Evolutionary conservation across 2,329 filamentous ascomycete genomes (phyloP).

Genomic region (Aspergillus luchuensis): DNA sequence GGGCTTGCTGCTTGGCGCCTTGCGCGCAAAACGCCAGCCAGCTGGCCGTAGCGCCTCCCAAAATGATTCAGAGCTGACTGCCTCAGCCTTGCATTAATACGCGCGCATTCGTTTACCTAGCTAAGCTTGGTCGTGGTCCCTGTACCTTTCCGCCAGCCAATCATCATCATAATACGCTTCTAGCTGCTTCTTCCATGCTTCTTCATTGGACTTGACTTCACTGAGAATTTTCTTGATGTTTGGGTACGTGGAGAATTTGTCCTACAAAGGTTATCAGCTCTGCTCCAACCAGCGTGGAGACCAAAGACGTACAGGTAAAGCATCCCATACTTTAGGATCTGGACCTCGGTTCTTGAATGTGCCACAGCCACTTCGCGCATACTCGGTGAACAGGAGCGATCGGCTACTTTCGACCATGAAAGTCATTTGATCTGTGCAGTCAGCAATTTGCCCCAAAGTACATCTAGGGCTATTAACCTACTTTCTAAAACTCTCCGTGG

Average conservation of each 20-base stretch:
- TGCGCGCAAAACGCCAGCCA: too few relatives aligned
- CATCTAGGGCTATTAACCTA: too few relatives aligned
- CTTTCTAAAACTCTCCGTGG: conserved; percentile 46
- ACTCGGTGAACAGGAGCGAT: conserved; percentile 32
- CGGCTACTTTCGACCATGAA: conserved; percentile 35
- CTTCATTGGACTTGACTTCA: conserved; percentile 29
- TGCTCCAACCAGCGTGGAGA: neutral
- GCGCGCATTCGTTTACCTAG: neutral
- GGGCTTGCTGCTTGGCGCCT: too few relatives aligned
- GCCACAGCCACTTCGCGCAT: conserved; percentile 29
- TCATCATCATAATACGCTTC: conserved; percentile 29
- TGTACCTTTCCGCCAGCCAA: conserved; percentile 18
- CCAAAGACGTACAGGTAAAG: conserved; percentile 24
- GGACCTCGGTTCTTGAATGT: conserved; percentile 31
- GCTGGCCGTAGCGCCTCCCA: too few relatives aligned
- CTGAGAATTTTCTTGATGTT: conserved; percentile 31
- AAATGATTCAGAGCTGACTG: too few relatives aligned
- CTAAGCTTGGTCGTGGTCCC: neutral
- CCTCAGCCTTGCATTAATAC: too few relatives aligned
- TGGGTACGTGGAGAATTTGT: conserved; percentile 33
- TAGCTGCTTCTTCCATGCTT: conserved; percentile 21
- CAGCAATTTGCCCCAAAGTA: neutral
- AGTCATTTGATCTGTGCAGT: conserved; percentile 32
- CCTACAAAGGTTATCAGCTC: conserved; percentile 14
- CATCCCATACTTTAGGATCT: conserved; percentile 32